Conservation (phyloP, 148 eudicot genomes). For the Fagopyrum esculentum region DNA sequence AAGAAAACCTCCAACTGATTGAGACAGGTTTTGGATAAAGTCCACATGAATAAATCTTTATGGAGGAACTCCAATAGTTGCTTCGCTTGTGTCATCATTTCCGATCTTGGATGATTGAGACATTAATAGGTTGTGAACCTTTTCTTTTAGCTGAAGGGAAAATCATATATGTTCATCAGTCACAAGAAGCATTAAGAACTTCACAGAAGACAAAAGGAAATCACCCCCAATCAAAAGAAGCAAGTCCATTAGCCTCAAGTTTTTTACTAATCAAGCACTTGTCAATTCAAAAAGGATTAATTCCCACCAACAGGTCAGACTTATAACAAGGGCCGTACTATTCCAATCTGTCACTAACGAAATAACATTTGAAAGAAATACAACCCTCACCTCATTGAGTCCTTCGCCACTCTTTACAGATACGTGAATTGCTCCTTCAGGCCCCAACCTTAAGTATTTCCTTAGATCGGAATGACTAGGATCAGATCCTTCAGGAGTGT, state of each 20-base stretch:
- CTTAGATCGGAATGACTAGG: conserved; percentile 48
- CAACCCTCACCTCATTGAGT: conserved; percentile 55
- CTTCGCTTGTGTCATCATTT: conserved; percentile 7
- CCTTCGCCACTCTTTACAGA: conserved; percentile 69
- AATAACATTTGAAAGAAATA: background rate
- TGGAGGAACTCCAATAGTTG: background rate
- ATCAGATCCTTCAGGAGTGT: conserved; percentile 46
- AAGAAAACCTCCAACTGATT: background rate
- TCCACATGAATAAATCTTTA: background rate
- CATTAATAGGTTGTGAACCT: conserved; percentile 57
- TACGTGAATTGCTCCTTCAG: conserved; percentile 73
- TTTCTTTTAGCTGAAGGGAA: conserved; percentile 55
- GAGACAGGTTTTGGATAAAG: background rate
- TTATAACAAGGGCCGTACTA: background rate
- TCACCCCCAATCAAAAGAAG: background rate
- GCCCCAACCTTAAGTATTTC: conserved; percentile 64
- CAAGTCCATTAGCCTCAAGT: background rate
- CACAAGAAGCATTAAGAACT: background rate
- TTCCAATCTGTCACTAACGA: background rate
- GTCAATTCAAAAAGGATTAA: background rate
- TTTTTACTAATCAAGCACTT: background rate
- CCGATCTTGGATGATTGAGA: conserved; percentile 56
- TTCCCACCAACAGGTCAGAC: background rate
- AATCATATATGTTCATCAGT: background rate
- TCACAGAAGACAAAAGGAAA: conserved; percentile 1